Evolutionary conservation across 1,284 basidiomycete genomes (phyloP).

Genomic region (Pisolithus thermaeus): DNA sequence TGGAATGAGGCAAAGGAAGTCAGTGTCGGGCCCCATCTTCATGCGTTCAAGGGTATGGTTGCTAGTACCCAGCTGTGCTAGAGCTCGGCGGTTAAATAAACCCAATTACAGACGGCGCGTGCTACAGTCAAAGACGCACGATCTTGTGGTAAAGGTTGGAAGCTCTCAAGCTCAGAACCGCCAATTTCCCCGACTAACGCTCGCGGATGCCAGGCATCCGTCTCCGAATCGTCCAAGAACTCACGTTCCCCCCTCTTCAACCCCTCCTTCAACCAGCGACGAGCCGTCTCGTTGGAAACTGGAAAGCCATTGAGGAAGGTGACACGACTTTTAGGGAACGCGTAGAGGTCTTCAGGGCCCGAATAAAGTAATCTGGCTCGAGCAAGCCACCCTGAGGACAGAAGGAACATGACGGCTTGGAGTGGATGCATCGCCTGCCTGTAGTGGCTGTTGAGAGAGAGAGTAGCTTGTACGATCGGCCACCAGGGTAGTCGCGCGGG

Average conservation of each 20-base stretch:
- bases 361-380: slow-evolving; percentile 54
- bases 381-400: slow-evolving; percentile 19
- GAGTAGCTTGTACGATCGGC: slow-evolving; percentile 4
- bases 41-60: slow-evolving; percentile 58
- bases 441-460: slow-evolving; percentile 2
- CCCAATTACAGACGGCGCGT: slow-evolving; percentile 7
- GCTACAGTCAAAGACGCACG: slow-evolving; percentile 19
- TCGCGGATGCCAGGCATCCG: slow-evolving; percentile 32
- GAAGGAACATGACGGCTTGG: slow-evolving; percentile 8
- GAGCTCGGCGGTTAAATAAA: slow-evolving; percentile 9
- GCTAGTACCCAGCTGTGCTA: slow-evolving; percentile 13
- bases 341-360: slow-evolving; percentile 73
- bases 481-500: slow-evolving; percentile 13
- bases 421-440: slow-evolving; percentile 13
- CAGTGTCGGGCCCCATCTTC: slow-evolving; percentile 59
- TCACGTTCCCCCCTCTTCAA: slow-evolving; percentile 68
- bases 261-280: slow-evolving; percentile 63
- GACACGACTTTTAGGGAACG: slow-evolving; percentile 82
- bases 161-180: slow-evolving; percentile 34
- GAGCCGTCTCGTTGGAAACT: slow-evolving; percentile 68
- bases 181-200: slow-evolving; percentile 51
- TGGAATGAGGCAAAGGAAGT: slow-evolving; percentile 73
- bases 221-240: slow-evolving; percentile 63
- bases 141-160: slow-evolving; percentile 19
- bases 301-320: slow-evolving; percentile 78